Evolutionary conservation across 116 monocot genomes (phyloP), one percentile per base, ranked within the genome.

Genomic region (Cymodocea nodosa): DNA sequence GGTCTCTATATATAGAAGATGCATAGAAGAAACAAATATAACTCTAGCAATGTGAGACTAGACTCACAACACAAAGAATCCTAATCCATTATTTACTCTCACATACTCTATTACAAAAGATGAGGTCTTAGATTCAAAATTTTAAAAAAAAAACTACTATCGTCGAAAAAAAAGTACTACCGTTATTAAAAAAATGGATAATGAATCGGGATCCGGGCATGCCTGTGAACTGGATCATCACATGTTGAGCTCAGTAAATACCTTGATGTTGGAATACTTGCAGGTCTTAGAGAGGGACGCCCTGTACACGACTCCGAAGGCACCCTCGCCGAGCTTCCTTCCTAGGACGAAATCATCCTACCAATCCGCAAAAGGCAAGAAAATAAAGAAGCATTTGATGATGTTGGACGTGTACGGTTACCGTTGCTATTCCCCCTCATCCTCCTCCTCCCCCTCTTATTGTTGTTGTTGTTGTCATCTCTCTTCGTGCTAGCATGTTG

Each of bases 301-400:
- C 73, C 72, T 85, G 66, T 90, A 90, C 44, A 87, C 94, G 51
- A 94, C 87, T 5, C 94, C 94, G 30, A 94, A 94, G 13, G 94
- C 94, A 0, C 94, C 94, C 67, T 94, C 90, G 3, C 94, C 94
- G 4, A 94, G 80, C 74, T 94, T 94, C 81, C 87, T 94, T 53
- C 86, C 90, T 4, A 94, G 65, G 0, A 81, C 52, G 60, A 94
- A 70, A 36, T 94, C 94, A 69, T 94, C 90, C 94, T 88, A 60
- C 25, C 20, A 19, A 23, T 56, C 17, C 23, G 12, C 44, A 44
- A 8, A 44, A 44, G 44, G 11, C 11, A 44, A 44, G 44, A 44
- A 44, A 44, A 7, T 12, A 44, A n/a, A 6, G 54, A 30, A 3
- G 30, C 30, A 30, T 30, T 30, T 30, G 30, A 30, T 30, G 30